A percentile compares a stretch with the other conserved stretches of the same genome.
Evolutionary conservation across 1,139 yeast genomes (phyloP).

Genomic region (Suhomyces choctaworum): DNA sequence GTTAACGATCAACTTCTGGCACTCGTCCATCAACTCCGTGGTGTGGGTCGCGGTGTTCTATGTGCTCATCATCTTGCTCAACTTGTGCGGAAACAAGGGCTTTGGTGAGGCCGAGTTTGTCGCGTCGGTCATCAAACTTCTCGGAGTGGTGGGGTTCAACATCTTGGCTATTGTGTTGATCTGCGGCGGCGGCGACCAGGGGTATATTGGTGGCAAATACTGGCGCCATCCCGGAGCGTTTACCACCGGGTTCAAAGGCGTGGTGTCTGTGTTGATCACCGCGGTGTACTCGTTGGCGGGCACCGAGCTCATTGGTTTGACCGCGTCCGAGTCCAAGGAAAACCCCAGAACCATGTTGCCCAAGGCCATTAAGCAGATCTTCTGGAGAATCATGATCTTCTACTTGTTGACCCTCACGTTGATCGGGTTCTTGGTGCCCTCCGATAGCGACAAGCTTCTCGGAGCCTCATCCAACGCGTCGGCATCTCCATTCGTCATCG

Average conservation of each 20-base stretch:
- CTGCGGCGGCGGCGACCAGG: slow-evolving; percentile 65
- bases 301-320: slow-evolving; percentile 45
- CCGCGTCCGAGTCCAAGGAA: slow-evolving; percentile 38
- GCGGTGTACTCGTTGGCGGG: slow-evolving; percentile 49
- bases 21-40: slow-evolving; percentile 53
- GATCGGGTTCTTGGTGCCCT: slow-evolving; percentile 44
- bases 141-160: slow-evolving; percentile 66
- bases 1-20: slow-evolving; percentile 67
- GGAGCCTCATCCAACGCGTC: slow-evolving; percentile 27
- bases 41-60: slow-evolving; percentile 70
- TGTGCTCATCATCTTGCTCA: slow-evolving; percentile 54
- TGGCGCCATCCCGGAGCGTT: slow-evolving; percentile 68
- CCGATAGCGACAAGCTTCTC: slow-evolving; percentile 14
- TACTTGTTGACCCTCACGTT: slow-evolving; percentile 44
- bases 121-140: slow-evolving; percentile 58
- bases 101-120: slow-evolving; percentile 70
- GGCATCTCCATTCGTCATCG: slow-evolving; percentile 59
- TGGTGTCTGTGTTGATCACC: slow-evolving; percentile 40
- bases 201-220: slow-evolving; percentile 55
- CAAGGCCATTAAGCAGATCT: slow-evolving; percentile 45
- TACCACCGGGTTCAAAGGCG: slow-evolving; percentile 61
- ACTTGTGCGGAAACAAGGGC: slow-evolving; percentile 61
- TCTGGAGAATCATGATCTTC: slow-evolving; percentile 44
- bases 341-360: slow-evolving; percentile 43
- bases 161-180: slow-evolving; percentile 67